Evolutionary conservation across 1,139 yeast species (phyloP).

Genomic region (Saccharomyces hybrid): DNA sequence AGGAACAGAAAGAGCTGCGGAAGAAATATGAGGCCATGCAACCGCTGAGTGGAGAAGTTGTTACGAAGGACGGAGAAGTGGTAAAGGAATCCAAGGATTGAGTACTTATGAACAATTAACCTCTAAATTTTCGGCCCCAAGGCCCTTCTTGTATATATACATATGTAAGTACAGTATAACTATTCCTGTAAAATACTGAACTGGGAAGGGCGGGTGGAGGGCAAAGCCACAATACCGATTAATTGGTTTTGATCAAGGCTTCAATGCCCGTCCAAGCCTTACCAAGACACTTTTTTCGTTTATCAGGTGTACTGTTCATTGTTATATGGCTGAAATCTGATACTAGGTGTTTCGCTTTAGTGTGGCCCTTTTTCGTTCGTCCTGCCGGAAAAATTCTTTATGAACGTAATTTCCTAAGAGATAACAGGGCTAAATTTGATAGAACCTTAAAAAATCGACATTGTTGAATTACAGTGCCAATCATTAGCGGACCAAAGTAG

Average conservation of each 20-base stretch:
- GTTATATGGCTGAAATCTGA: not conserved
- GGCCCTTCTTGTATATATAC: not conserved
- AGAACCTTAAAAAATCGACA: not conserved
- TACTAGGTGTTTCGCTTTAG: not conserved
- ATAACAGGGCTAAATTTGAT: not conserved
- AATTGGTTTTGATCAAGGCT: not conserved
- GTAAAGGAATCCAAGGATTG: slow-evolving; percentile 2
- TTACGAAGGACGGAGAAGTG: slow-evolving; percentile 26
- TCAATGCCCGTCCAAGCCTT: not conserved
- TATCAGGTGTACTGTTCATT: not conserved
- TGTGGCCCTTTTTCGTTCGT: not conserved
- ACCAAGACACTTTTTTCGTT: not conserved
- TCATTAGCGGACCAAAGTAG: not conserved
- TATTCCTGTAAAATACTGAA: not conserved
- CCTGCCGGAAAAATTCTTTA: not conserved
- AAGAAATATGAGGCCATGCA: slow-evolving; percentile 58
- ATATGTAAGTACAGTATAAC: not conserved
- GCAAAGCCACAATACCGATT: not conserved
- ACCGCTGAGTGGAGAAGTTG: slow-evolving; percentile 48
- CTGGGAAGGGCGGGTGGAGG: not conserved
- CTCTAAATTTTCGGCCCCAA: not conserved
- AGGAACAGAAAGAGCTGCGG: slow-evolving; percentile 59
- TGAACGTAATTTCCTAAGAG: not conserved
- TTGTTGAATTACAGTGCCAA: not conserved
- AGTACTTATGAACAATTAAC: not conserved